Conservation (phyloP, 345 rosid genomes). For the Gossypioides kirkii region DNA sequence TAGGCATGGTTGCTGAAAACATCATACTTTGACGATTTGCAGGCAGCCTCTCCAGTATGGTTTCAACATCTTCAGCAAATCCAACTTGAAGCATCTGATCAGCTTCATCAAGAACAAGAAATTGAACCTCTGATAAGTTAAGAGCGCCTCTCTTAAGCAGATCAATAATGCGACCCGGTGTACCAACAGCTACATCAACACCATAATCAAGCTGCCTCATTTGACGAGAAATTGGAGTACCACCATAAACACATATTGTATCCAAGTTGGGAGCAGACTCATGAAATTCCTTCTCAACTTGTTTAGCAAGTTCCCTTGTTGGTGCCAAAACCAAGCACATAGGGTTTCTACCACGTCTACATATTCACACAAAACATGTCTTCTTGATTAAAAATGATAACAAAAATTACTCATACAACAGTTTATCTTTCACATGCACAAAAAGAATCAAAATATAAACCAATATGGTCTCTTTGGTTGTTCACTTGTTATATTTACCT, state of each 20-base stretch:
- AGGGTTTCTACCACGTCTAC: slow-evolving; percentile 83
- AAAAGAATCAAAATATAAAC: neutral
- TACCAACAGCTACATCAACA: slow-evolving; percentile 87
- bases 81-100: slow-evolving; percentile 99
- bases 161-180: slow-evolving; percentile 96
- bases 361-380: neutral
- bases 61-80: slow-evolving; percentile 87
- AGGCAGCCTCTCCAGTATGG: slow-evolving; percentile 67
- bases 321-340: slow-evolving; percentile 89
- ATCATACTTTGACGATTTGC: slow-evolving; percentile 77
- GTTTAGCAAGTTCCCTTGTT: slow-evolving; percentile 92
- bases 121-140: slow-evolving; percentile 70
- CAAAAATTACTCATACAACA: neutral
- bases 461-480: neutral
- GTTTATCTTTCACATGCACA: neutral
- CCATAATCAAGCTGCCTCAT: slow-evolving; percentile 80
- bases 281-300: slow-evolving; percentile 83
- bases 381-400: neutral
- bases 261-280: slow-evolving; percentile 85
- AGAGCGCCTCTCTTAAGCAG: slow-evolving; percentile 80
- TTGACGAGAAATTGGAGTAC: slow-evolving; percentile 69
- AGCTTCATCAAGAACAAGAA: slow-evolving; percentile 91
- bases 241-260: slow-evolving; percentile 85
- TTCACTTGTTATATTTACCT: neutral
- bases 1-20: slow-evolving; percentile 98